Evolutionary conservation across 495 filamentous ascomycete species (phyloP), one percentile per base, ranked within the genome.

Genomic region (Daldinia childiae): DNA sequence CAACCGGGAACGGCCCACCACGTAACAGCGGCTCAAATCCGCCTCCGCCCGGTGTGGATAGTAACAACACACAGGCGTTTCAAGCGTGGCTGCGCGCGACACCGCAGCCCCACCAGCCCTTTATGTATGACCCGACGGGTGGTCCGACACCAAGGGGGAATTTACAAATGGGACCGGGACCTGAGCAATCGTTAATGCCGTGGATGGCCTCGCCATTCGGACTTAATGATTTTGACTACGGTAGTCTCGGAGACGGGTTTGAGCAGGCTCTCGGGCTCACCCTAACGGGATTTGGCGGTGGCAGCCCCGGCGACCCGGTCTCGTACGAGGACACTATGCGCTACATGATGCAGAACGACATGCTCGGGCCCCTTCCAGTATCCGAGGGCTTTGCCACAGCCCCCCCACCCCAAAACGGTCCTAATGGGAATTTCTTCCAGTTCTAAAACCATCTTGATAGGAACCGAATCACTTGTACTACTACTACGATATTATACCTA

Each of bases 1-100:
- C 90, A 29, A 89, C 87, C 64, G 85, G 85, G 14, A 84, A 90
- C 43, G 79, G 80, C n/a, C 76, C 74, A 19, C 34, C 79, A n/a
- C 76, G 63, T 59, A 72, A 17, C 24, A 54, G 61, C 8, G 30
- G 51, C n/a, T 55, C 57, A 39, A 66, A 56, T 43, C n/a, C 30
- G 36, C 19, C 56, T n/a, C 52, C 48, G n/a, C 8, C 60, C 11
- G 71, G 55, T 12, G 11, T 68, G 6, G 61, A 65, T 48, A 2
- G 55, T 15, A 66, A 58, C 51, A 48, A 41, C 2, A 19, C 58
- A 3, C 62, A 68, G 62, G 2, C 62, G 3, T 71, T 62, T 29
- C 48, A 62, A 19, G 58, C 59, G 2, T 59, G 58, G 58, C 52
- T 70, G 32, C 66, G 65, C 43, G 34, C 58, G 27, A 26, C 52